Percentiles rank a stretch among this genome's conserved stretches.
Conservation (phyloP, 225 moss, liverwort and hornwort species). For the Sphagnum contortum region DNA sequence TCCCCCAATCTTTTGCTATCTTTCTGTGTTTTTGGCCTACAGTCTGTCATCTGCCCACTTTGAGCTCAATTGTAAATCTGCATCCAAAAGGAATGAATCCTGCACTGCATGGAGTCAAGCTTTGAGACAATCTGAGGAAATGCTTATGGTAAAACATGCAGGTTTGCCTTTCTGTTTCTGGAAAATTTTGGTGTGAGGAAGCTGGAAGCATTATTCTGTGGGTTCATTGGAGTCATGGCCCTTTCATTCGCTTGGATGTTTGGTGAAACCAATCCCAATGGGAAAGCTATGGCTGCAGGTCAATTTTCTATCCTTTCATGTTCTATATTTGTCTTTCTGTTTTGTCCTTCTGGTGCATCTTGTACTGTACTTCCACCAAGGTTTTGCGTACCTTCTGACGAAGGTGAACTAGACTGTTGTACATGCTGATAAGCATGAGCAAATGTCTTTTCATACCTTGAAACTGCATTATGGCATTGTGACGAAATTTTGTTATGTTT, state of each 20-base stretch:
- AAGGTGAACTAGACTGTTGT: too few relatives aligned
- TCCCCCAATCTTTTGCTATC: too few relatives aligned
- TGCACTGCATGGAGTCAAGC: too few relatives aligned
- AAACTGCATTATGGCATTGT: too few relatives aligned
- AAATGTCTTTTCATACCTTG: too few relatives aligned
- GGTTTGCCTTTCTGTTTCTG: conserved; percentile 70
- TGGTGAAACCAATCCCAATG: conserved; percentile 54
- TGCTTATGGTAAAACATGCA: conserved; percentile 10
- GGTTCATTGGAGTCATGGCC: conserved; percentile 71
- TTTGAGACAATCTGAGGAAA: too few relatives aligned
- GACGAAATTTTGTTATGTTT: too few relatives aligned
- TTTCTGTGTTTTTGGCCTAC: too few relatives aligned
- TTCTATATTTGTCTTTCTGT: neutral
- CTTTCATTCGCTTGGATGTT: conserved; percentile 95
- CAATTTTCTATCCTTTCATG: conserved; percentile 3
- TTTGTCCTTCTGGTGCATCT: neutral
- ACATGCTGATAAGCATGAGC: too few relatives aligned
- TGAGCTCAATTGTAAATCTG: too few relatives aligned
- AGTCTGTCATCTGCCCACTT: too few relatives aligned
- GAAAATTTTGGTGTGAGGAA: conserved; percentile 82
- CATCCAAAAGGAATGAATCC: too few relatives aligned
- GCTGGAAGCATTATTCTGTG: conserved; percentile 74
- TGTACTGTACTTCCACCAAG: neutral
- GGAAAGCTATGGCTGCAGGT: conserved; percentile 57
- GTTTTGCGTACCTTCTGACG: neutral